Conservation (phyloP, 257 asterid species). For the Solanum microdontum region DNA sequence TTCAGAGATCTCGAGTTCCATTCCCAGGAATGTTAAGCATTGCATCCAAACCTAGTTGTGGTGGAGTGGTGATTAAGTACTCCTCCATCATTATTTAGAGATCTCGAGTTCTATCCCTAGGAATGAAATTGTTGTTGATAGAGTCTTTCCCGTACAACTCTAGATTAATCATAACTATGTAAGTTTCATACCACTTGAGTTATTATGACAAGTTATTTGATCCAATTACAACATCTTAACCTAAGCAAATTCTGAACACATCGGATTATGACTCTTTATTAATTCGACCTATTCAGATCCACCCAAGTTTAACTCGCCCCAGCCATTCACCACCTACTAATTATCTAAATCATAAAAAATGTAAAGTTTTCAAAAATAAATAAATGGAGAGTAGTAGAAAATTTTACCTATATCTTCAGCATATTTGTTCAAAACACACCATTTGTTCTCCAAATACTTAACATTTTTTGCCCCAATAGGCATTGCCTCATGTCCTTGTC, state of each 20-base stretch:
- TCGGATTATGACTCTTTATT: background rate
- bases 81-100: background rate
- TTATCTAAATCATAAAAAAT: background rate
- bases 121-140: background rate
- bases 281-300: background rate
- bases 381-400: background rate
- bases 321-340: background rate
- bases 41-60: too few relatives aligned
- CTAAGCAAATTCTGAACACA: background rate
- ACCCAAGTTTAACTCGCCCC: background rate
- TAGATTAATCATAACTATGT: background rate
- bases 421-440: constrained; percentile 40
- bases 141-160: background rate
- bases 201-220: background rate
- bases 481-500: constrained; percentile 16
- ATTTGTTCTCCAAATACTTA: constrained; percentile 28
- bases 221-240: background rate
- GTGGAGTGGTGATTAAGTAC: too few relatives aligned
- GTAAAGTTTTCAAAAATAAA: background rate
- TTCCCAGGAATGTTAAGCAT: too few relatives aligned
- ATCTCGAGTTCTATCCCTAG: background rate
- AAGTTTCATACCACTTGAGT: background rate
- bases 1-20: too few relatives aligned
- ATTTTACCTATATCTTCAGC: background rate
- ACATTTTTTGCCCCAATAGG: constrained; percentile 38